phyloP scores from a whole-genome alignment of 78 protist genomes.

The Dictyostelium firmibasis region DNA sequence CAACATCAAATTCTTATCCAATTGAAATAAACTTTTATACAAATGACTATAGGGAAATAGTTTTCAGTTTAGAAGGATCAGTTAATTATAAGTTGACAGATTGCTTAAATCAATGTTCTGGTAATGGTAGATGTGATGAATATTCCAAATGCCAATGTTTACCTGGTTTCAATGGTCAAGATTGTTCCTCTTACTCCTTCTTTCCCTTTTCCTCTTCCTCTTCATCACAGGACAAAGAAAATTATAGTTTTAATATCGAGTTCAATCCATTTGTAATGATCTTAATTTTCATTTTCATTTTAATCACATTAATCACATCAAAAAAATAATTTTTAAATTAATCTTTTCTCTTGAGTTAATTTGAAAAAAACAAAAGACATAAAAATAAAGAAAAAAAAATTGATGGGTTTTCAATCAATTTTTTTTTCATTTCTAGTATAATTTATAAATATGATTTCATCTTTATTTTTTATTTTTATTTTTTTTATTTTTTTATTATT shows the following conservation, averaged over 20 bases:
- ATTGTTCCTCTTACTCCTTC: background rate
- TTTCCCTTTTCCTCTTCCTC: background rate
- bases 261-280: background rate
- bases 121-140: background rate
- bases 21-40: background rate
- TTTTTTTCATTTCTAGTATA: too few relatives aligned
- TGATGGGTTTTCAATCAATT: too few relatives aligned
- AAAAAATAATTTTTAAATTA: too few relatives aligned
- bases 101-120: background rate
- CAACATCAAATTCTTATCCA: background rate
- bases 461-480: background rate
- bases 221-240: background rate
- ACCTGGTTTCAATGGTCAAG: background rate
- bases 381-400: too few relatives aligned
- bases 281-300: background rate
- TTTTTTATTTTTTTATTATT: background rate
- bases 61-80: too few relatives aligned
- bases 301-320: background rate
- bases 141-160: background rate
- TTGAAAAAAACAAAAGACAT: background rate
- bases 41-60: too few relatives aligned
- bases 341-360: too few relatives aligned
- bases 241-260: too few relatives aligned
- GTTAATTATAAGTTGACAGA: too few relatives aligned
- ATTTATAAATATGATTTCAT: too few relatives aligned